These are phyloP conservation scores for Calycina marina DNA, from an alignment of 2,329 filamentous ascomycete species.

Conservation along the genomic window DNA sequence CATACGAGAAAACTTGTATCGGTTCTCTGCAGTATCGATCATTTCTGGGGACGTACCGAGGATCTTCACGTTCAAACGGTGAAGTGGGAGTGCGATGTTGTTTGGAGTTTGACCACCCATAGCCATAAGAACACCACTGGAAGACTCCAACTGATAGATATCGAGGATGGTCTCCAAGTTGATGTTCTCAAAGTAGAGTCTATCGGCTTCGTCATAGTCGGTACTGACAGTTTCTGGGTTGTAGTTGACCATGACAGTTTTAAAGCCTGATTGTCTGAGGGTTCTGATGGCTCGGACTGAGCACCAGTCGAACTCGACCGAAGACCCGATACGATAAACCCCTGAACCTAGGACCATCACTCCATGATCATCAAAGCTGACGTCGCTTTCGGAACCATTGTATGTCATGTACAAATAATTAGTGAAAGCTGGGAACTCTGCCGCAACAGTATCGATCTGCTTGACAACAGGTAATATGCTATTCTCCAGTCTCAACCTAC, in stretches of 20 bases:
- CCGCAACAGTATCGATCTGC: slow-evolving; percentile 96
- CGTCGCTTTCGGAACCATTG: slow-evolving; percentile 76
- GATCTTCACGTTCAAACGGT: slow-evolving; percentile 80
- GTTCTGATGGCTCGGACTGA: slow-evolving; percentile 90
- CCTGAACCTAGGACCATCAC: slow-evolving; percentile 96
- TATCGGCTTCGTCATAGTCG: slow-evolving; percentile 89
- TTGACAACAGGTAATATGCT: slow-evolving; percentile 84
- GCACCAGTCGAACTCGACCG: slow-evolving; percentile 98
- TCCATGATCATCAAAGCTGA: slow-evolving; percentile 75
- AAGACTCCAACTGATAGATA: slow-evolving; percentile 77
- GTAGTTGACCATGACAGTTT: slow-evolving; percentile 93
- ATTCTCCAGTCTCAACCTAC: slow-evolving; percentile 69
- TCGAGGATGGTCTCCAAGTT: slow-evolving; percentile 81
- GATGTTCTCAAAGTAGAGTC: slow-evolving; percentile 93
- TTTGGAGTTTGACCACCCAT: slow-evolving; percentile 98
- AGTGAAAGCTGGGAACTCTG: slow-evolving; percentile 85
- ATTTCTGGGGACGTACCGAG: slow-evolving; percentile 95
- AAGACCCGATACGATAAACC: slow-evolving; percentile 93
- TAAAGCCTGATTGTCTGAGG: slow-evolving; percentile 66
- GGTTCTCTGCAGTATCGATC: slow-evolving; percentile 95
- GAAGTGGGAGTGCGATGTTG: slow-evolving; percentile 85
- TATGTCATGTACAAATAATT: slow-evolving; percentile 97
- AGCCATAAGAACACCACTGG: slow-evolving; percentile 75
- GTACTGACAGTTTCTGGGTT: slow-evolving; percentile 85
- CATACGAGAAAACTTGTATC: slow-evolving; percentile 98